Percentiles rank a stretch among this genome's conserved stretches.
phyloP scores from a whole-genome alignment of 139 green algal genomes.

The Picochlorum sp. region DNA sequence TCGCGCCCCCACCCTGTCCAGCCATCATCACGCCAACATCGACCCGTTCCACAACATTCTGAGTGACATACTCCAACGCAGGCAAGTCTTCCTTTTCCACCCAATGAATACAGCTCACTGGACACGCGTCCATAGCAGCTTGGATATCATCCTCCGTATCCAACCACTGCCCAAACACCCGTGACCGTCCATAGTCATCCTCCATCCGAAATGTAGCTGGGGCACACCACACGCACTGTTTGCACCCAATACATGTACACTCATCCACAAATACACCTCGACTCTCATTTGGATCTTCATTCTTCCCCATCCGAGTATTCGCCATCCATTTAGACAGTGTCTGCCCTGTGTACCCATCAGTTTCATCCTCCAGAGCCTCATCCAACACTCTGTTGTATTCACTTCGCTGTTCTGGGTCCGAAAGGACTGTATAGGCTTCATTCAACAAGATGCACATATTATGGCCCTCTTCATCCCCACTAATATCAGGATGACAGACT shows the following conservation, averaged over 20 bases:
- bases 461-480: conserved; percentile 52
- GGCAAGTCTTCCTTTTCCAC: conserved; percentile 64
- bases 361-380: conserved; percentile 40
- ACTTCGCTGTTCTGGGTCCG: conserved; percentile 31
- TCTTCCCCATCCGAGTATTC: conserved; percentile 51
- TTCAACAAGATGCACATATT: conserved; percentile 82
- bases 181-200: conserved; percentile 50
- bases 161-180: conserved; percentile 67
- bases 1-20: conserved; percentile 33
- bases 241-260: conserved; percentile 78
- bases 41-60: conserved; percentile 38
- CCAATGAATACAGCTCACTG: conserved; percentile 84
- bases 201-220: conserved; percentile 75
- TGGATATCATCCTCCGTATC: conserved; percentile 65
- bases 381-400: conserved; percentile 47
- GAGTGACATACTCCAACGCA: conserved; percentile 70
- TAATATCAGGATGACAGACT: conserved; percentile 64
- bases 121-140: conserved; percentile 59
- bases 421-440: conserved; percentile 49
- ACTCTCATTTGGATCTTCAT: conserved; percentile 48
- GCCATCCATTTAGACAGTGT: conserved; percentile 71
- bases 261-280: conserved; percentile 83
- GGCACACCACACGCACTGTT: conserved; percentile 70
- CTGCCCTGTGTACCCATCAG: conserved; percentile 65
- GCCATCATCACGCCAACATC: conserved; percentile 79